These are phyloP conservation scores for Heracleum sosnowskyi DNA, from an alignment of 129 eudicot genomes.

Conservation along the genomic window DNA sequence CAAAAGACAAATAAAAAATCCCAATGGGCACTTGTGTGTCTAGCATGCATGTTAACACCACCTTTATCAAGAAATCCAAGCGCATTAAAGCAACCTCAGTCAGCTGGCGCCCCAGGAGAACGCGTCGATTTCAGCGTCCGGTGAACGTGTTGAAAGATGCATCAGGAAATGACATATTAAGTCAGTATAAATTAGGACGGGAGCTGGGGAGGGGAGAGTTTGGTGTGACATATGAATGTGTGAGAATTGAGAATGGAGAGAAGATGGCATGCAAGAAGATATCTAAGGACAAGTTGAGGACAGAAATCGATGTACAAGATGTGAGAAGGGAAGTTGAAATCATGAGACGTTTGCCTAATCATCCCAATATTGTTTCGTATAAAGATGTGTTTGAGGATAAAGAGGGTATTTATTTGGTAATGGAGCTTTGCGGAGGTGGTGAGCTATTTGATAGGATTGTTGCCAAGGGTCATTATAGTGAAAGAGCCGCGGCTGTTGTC, in stretches of 20 bases:
- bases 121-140: slow-evolving; percentile 9
- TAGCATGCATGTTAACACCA: slow-evolving; percentile 25
- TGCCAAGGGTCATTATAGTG: slow-evolving; percentile 77
- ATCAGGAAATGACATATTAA: slow-evolving; percentile 29
- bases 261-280: slow-evolving; percentile 74
- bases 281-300: slow-evolving; percentile 21
- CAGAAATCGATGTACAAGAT: slow-evolving; percentile 74
- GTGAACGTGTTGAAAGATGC: slow-evolving; percentile 42
- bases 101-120: neutral
- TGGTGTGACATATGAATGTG: neutral
- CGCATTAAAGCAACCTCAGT: slow-evolving; percentile 13
- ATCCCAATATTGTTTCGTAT: slow-evolving; percentile 70
- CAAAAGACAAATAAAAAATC: neutral
- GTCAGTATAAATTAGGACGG: slow-evolving; percentile 21
- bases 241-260: slow-evolving; percentile 19
- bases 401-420: slow-evolving; percentile 46
- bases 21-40: slow-evolving; percentile 84
- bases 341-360: slow-evolving; percentile 38
- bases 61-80: slow-evolving; percentile 24
- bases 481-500: slow-evolving; percentile 63
- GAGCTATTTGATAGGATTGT: slow-evolving; percentile 94
- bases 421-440: slow-evolving; percentile 54
- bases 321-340: neutral
- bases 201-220: neutral
- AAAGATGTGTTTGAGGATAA: slow-evolving; percentile 80